These are phyloP conservation scores for Penicillium psychrofluorescens DNA, from an alignment of 495 filamentous ascomycete species.

Conservation along the genomic window DNA sequence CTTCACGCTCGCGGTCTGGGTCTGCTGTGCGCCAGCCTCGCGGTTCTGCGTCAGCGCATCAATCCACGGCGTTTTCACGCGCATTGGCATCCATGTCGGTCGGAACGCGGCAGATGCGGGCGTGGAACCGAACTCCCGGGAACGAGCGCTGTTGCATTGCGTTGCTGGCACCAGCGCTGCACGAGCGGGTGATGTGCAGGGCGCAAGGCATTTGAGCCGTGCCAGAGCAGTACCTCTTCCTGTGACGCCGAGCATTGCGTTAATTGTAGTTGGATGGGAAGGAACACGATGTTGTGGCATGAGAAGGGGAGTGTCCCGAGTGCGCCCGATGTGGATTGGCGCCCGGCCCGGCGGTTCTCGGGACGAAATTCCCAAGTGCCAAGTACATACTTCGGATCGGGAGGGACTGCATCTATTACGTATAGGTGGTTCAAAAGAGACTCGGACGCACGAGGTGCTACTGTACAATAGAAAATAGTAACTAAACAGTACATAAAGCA, in stretches of 20 bases:
- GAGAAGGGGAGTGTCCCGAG: too few relatives aligned
- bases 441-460: too few relatives aligned
- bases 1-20: constrained; percentile 26
- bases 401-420: too few relatives aligned
- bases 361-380: too few relatives aligned
- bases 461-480: too few relatives aligned
- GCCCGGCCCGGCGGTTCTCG: too few relatives aligned
- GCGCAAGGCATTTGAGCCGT: constrained; percentile 6
- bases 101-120: constrained; percentile 18
- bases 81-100: constrained; percentile 42
- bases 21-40: constrained; percentile 18
- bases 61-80: constrained; percentile 64
- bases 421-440: too few relatives aligned
- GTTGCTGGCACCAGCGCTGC: constrained; percentile 1
- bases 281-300: too few relatives aligned
- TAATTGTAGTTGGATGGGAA: neutral
- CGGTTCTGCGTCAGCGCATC: constrained; percentile 52
- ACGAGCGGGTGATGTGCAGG: constrained; percentile 4
- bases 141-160: constrained; percentile 5
- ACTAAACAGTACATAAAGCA: too few relatives aligned
- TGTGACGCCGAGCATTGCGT: constrained; percentile 15
- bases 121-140: constrained; percentile 24
- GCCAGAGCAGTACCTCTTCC: constrained; percentile 12
- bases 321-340: too few relatives aligned
- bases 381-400: too few relatives aligned